Evolutionary conservation across 2,329 filamentous ascomycete genomes (phyloP), one percentile per base, ranked within the genome.

Genomic region (Aureobasidium namibiae): DNA sequence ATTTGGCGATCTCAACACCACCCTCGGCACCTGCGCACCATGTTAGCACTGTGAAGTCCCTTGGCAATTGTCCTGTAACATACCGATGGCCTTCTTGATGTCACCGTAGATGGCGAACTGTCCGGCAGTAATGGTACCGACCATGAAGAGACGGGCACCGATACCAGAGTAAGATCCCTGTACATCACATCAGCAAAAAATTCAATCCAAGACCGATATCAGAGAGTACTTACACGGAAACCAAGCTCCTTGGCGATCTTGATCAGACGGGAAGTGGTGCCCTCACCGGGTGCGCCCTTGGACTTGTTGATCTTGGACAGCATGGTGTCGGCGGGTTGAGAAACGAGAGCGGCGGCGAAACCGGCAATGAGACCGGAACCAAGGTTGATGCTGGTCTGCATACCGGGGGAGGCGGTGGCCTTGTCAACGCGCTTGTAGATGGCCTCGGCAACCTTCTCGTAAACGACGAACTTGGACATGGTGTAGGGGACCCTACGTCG

Each of bases 281-380:
- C 85, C 81, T 95, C 89, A 81, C 90, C 90, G 66, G 90, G 89
- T 62, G 85, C 80, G 78, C 89, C 90, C 81, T 90, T 86, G 78
- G 88, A 90, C 88, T 94, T 94, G 88, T 95, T 95, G 82, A 95
- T 94, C 85, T 92, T 94, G 79, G 84, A 88, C 65, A 95, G 86
- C 90, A 95, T 95, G 73, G 90, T 95, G 76, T 95, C 90, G 74
- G 90, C 90, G 68, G 90, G 90, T 80, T 95, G 90, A 64, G 90
- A 95, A 73, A 95, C 83, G 69, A 92, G 74, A 72, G 90, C 90
- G 69, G 90, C 90, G 69, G 89, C 90, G 79, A 95, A 90, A 82
- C 91, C 83, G 59, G 91, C 91, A 61, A 92, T 83, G 67, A 95
- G 79, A 80, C 91, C 91, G 66, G 89, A 92, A 41, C 88, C 84